Evolutionary conservation across 2,329 filamentous ascomycete species (phyloP).

Genomic region (Venturia effusa): DNA sequence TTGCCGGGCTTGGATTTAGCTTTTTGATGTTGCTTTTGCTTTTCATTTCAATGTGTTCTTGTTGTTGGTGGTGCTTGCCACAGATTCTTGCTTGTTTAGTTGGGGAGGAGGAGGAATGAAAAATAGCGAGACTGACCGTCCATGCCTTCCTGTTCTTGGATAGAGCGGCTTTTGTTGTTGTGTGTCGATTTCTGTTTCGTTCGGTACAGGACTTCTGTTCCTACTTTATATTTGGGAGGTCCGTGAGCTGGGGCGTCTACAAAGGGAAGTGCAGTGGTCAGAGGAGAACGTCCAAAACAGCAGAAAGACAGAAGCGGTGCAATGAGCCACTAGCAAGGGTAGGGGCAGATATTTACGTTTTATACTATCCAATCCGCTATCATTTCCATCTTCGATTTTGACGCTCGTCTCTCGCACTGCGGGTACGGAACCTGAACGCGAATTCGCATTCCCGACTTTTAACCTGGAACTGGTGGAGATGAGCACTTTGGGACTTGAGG

Average conservation of each 20-base stretch:
- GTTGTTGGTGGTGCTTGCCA: not conserved
- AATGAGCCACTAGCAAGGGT: not conserved
- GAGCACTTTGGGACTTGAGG: constrained; percentile 10
- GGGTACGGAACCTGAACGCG: constrained; percentile 31
- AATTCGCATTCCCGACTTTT: constrained; percentile 8
- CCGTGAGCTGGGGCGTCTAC: constrained; percentile 1
- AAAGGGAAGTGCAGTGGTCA: not conserved
- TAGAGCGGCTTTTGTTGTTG: constrained; percentile 14
- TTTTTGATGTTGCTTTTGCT: not conserved
- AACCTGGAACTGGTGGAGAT: constrained; percentile 11
- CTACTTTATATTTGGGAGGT: constrained; percentile 16
- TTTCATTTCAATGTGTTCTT: not conserved
- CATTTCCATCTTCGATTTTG: constrained; percentile 38
- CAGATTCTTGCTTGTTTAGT: not conserved
- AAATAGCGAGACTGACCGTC: not conserved
- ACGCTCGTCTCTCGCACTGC: constrained; percentile 37
- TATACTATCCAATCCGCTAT: constrained; percentile 28
- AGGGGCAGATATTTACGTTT: constrained; percentile 27
- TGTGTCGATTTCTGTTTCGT: constrained; percentile 21
- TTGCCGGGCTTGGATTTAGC: not conserved
- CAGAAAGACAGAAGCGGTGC: not conserved
- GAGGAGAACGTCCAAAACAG: not conserved
- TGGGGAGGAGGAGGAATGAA: not conserved
- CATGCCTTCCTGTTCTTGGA: constrained; percentile 2
- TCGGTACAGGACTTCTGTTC: constrained; percentile 41